Conservation (phyloP, 768 basidiomycete genomes). For the Lactarius quietus region DNA sequence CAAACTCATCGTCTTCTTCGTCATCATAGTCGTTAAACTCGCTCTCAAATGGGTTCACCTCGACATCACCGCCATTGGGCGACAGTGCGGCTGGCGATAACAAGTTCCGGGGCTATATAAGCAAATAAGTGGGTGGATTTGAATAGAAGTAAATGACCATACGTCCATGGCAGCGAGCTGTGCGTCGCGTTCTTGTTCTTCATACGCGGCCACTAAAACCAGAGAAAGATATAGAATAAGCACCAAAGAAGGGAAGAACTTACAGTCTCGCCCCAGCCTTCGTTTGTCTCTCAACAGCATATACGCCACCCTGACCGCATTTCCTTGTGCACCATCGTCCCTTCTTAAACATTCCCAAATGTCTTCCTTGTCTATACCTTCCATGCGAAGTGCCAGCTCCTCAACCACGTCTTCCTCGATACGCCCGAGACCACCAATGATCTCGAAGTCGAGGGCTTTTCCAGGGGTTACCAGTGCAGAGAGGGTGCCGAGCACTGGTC, state of each 20-base stretch:
- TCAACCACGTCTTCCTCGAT: slow-evolving; percentile 92
- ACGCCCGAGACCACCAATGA: slow-evolving; percentile 87
- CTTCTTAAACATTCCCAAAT: slow-evolving; percentile 82
- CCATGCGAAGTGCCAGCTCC: slow-evolving; percentile 68
- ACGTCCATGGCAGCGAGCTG: slow-evolving; percentile 79
- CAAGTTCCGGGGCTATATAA: slow-evolving; percentile 59
- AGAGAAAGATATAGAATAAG: slow-evolving; percentile 23
- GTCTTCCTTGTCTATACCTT: slow-evolving; percentile 74
- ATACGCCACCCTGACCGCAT: slow-evolving; percentile 96
- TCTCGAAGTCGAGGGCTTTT: slow-evolving; percentile 69
- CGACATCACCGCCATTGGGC: slow-evolving; percentile 56
- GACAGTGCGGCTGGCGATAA: slow-evolving; percentile 66
- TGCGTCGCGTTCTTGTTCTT: slow-evolving; percentile 84
- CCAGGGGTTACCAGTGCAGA: slow-evolving; percentile 65
- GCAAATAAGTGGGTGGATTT: slow-evolving; percentile 8
- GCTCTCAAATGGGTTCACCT: slow-evolving; percentile 79
- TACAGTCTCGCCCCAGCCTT: slow-evolving; percentile 78
- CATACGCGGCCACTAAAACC: slow-evolving; percentile 62
- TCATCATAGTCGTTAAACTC: slow-evolving; percentile 55
- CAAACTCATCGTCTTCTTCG: slow-evolving; percentile 50
- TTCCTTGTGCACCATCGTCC: slow-evolving; percentile 83
- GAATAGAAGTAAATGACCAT: slow-evolving; percentile 33
- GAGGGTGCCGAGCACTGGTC: slow-evolving; percentile 71
- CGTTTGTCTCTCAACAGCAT: slow-evolving; percentile 88
- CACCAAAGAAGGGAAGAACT: slow-evolving; percentile 35